These are phyloP conservation scores for Saccharomycopsis oosterbeekiorum DNA, from an alignment of 805 yeast species.

Conservation along the genomic window DNA sequence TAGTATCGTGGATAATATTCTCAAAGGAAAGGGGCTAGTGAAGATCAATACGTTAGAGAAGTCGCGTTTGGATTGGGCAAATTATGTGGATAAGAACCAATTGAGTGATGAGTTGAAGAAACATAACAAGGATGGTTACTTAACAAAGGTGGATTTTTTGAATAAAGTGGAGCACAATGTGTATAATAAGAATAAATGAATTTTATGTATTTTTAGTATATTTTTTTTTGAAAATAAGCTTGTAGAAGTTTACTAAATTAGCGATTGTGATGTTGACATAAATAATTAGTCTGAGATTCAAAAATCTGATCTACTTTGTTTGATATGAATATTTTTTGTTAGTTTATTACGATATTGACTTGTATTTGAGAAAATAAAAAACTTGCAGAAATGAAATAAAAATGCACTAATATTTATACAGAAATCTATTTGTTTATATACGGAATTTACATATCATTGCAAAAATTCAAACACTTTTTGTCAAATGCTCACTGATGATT, in stretches of 20 bases:
- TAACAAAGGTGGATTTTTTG: constrained; percentile 87
- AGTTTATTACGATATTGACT: no score
- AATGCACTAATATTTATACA: neutral
- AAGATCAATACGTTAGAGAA: constrained; percentile 89
- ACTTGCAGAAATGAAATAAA: neutral
- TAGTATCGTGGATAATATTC: constrained; percentile 66
- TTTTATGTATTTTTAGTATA: neutral
- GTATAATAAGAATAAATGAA: constrained; percentile 24
- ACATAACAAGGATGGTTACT: constrained; percentile 81
- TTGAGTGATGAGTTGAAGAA: constrained; percentile 71
- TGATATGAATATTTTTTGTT: no score
- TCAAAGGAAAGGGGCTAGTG: constrained; percentile 56
- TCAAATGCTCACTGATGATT: constrained; percentile 5
- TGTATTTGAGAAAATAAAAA: constrained; percentile 24
- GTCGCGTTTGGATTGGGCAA: constrained; percentile 89
- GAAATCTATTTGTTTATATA: neutral
- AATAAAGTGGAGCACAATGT: constrained; percentile 50
- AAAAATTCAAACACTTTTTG: neutral
- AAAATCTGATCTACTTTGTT: no score
- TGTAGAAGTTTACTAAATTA: no score
- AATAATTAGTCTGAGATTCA: no score
- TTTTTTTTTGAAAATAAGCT: no score
- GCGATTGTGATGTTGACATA: no score
- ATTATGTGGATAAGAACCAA: constrained; percentile 80
- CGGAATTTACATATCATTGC: neutral